Percentiles rank a stretch among this genome's conserved stretches.
These are phyloP conservation scores for Lactarius indigo DNA, from an alignment of 768 basidiomycete genomes.

Conservation along the genomic window DNA sequence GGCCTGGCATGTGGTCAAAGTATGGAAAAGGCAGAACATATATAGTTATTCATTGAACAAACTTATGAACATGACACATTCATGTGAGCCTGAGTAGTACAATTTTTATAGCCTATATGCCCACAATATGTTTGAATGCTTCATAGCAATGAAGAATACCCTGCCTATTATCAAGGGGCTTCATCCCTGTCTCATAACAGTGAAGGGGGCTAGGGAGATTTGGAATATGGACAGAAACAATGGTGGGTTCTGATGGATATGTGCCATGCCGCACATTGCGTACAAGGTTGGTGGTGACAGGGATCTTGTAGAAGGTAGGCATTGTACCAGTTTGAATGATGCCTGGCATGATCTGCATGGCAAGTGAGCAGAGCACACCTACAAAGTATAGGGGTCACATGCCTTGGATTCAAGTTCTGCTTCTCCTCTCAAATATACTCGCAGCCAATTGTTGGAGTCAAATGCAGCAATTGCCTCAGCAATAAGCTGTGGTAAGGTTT, in stretches of 20 bases:
- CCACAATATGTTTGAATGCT: neutral
- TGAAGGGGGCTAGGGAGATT: neutral
- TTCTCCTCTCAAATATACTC: neutral
- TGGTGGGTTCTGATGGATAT: neutral
- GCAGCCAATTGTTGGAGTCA: neutral
- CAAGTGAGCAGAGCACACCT: neutral
- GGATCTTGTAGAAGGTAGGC: neutral
- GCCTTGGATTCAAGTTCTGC: neutral
- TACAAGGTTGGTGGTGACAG: neutral
- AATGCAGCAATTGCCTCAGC: neutral
- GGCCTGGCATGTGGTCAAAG: too few species aligned
- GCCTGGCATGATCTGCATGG: constrained; percentile 29
- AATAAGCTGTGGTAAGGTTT: neutral
- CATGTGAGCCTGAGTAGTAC: too few species aligned
- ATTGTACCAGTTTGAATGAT: constrained; percentile 50
- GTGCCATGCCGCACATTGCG: neutral
- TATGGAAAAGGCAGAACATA: too few species aligned
- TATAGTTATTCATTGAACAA: too few species aligned
- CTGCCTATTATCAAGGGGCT: neutral
- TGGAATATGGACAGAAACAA: neutral
- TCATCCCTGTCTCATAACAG: neutral
- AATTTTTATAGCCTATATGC: neutral
- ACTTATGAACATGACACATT: too few species aligned
- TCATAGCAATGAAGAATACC: neutral
- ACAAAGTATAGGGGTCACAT: neutral